Evolutionary conservation across 345 rosid genomes (phyloP).

Genomic region (Hibiscus tridactylites): DNA sequence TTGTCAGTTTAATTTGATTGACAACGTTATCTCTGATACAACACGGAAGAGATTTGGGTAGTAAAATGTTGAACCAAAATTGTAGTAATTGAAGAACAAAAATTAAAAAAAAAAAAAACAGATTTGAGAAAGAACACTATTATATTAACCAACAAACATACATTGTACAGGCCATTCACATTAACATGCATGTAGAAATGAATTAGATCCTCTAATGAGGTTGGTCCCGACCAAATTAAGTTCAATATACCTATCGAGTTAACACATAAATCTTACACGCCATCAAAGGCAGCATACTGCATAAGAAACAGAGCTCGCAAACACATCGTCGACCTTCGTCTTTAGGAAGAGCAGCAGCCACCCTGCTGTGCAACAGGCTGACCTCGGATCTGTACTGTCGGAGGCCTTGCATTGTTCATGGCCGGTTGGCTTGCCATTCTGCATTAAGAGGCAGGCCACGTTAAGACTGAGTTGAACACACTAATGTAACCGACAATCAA

Average conservation of each 20-base stretch:
- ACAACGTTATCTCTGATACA: no score
- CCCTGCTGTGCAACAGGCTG: slow-evolving; percentile 63
- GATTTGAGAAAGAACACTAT: no score
- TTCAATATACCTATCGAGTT: background rate
- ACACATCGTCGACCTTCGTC: slow-evolving; percentile 9
- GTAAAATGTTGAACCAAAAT: no score
- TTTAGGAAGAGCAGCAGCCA: slow-evolving; percentile 66
- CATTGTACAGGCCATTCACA: slow-evolving; percentile 17
- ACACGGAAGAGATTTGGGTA: no score
- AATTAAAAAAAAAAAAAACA: no score
- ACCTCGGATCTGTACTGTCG: slow-evolving; percentile 63
- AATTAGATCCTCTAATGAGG: slow-evolving; percentile 11
- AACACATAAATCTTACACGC: slow-evolving; percentile 17
- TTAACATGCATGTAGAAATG: slow-evolving; percentile 7
- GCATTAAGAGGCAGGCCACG: background rate
- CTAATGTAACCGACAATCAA: background rate
- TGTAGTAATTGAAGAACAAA: no score
- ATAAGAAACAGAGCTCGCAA: background rate
- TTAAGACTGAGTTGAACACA: background rate
- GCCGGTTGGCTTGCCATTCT: slow-evolving; percentile 87
- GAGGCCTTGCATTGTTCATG: slow-evolving; percentile 51
- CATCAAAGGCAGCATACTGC: slow-evolving; percentile 6
- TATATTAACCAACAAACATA: slow-evolving; percentile 10
- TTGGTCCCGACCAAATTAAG: slow-evolving; percentile 4
- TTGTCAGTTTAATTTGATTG: no score